Conservation (phyloP, 2,329 filamentous ascomycete species). For the Saccharata proteae region DNA sequence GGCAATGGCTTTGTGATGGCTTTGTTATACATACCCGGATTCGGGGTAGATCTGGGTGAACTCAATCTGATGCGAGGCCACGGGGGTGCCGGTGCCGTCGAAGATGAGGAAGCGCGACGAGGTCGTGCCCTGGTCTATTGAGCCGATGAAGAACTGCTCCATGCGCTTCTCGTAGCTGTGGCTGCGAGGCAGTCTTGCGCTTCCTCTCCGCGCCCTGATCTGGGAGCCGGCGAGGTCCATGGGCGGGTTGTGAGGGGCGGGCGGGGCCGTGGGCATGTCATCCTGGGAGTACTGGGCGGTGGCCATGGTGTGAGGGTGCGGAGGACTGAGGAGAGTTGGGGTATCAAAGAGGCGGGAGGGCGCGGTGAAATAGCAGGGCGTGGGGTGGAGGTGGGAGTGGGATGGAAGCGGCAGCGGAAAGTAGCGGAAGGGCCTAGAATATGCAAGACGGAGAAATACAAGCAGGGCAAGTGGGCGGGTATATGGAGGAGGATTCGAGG, state of each 20-base stretch:
- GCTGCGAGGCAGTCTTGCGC: conserved; percentile 7
- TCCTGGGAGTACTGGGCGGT: conserved; percentile 1
- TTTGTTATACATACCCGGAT: conserved; percentile 55
- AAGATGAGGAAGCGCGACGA: conserved; percentile 87
- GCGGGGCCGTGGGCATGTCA: conserved; percentile 1
- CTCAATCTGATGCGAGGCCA: conserved; percentile 76
- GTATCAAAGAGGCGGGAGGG: neutral
- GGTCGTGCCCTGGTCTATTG: conserved; percentile 85
- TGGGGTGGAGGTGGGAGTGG: neutral
- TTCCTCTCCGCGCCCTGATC: conserved; percentile 7
- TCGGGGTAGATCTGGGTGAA: conserved; percentile 76
- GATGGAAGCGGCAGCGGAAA: neutral
- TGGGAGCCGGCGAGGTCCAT: conserved; percentile 6
- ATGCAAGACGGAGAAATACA: conserved; percentile 6
- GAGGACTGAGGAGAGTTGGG: neutral
- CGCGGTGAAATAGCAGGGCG: conserved; percentile 1
- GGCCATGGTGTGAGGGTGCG: conserved; percentile 6
- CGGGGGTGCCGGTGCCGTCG: conserved; percentile 62
- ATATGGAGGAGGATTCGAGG: too few species aligned
- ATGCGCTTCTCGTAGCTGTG: conserved; percentile 9
- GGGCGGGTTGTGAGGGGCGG: conserved; percentile 1
- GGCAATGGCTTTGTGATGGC: too few species aligned
- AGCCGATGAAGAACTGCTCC: conserved; percentile 61
- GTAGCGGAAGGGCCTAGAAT: conserved; percentile 1
- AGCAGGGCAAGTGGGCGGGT: too few species aligned